Conservation (phyloP, 169 alveolate genomes). For the Cryptosporidium ryanae region DNA sequence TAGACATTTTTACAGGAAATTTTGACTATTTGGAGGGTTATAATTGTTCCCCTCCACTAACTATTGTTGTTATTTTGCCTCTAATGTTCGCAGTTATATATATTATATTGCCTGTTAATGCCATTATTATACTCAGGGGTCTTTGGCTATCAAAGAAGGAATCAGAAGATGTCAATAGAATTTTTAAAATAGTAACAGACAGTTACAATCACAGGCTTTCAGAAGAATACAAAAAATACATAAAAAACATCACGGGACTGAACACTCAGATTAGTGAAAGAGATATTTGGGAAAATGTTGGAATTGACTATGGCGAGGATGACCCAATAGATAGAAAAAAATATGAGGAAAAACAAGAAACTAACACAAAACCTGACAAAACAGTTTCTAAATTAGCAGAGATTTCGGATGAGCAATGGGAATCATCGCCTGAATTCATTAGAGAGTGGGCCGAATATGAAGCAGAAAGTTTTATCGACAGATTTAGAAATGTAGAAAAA, state of each 20-base stretch:
- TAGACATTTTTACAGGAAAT: conserved; percentile 37
- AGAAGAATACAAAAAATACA: conserved; percentile 24
- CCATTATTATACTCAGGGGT: conserved; percentile 41
- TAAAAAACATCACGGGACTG: conserved; percentile 52
- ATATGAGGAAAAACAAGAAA: conserved; percentile 27
- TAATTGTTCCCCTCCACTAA: conserved; percentile 17
- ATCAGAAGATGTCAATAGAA: conserved; percentile 37
- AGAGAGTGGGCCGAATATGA: conserved; percentile 73
- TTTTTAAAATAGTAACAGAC: conserved; percentile 36
- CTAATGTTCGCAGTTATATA: conserved; percentile 26
- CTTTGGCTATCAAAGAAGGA: conserved; percentile 72
- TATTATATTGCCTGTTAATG: conserved; percentile 33
- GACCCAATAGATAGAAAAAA: conserved; percentile 51
- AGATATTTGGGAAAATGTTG: conserved; percentile 68
- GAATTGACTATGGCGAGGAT: conserved; percentile 70
- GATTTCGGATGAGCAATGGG: conserved; percentile 71
- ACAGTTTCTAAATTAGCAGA: conserved; percentile 40
- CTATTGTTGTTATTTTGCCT: conserved; percentile 32
- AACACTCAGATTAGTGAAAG: conserved; percentile 37
- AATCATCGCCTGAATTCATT: conserved; percentile 61
- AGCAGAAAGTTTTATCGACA: conserved; percentile 67
- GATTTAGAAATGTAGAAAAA: conserved; percentile 45
- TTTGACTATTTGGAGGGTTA: conserved; percentile 40
- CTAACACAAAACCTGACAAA: not conserved
- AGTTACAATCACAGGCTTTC: conserved; percentile 17